Conservation (phyloP, 192 early-diverging fungal genomes). For the Chytriomyces sp. region DNA sequence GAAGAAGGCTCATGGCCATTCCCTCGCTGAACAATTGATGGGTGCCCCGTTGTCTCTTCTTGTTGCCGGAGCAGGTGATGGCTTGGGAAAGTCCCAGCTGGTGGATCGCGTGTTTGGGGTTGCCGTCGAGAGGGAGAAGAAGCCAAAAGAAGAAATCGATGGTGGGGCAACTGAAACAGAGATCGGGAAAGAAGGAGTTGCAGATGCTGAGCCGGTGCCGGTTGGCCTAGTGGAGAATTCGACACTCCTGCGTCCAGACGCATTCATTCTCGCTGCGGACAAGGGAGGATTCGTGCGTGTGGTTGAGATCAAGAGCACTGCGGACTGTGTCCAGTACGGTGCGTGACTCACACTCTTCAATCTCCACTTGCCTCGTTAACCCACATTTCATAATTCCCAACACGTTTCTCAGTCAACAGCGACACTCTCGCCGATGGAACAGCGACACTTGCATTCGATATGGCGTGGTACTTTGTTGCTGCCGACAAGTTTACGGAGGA, state of each 20-base stretch:
- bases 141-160: not conserved
- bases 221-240: not conserved
- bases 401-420: not conserved
- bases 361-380: no score
- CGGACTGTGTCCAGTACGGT: no score
- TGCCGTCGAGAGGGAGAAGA: not conserved
- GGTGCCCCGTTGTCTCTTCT: not conserved
- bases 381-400: not conserved
- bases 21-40: slow-evolving; percentile 4
- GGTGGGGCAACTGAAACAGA: not conserved
- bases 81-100: not conserved
- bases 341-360: no score
- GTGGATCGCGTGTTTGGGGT: slow-evolving; percentile 14
- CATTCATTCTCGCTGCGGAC: not conserved
- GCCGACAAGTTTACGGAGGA: not conserved
- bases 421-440: no score
- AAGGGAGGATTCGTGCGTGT: not conserved
- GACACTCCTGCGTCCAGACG: not conserved
- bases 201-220: not conserved
- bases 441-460: not conserved
- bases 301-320: not conserved
- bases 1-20: not conserved
- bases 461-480: slow-evolving; percentile 3
- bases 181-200: not conserved
- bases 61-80: not conserved